Evolutionary conservation across 306 rosid species (phyloP).

Genomic region (Ammopiptanthus mongolicus): DNA sequence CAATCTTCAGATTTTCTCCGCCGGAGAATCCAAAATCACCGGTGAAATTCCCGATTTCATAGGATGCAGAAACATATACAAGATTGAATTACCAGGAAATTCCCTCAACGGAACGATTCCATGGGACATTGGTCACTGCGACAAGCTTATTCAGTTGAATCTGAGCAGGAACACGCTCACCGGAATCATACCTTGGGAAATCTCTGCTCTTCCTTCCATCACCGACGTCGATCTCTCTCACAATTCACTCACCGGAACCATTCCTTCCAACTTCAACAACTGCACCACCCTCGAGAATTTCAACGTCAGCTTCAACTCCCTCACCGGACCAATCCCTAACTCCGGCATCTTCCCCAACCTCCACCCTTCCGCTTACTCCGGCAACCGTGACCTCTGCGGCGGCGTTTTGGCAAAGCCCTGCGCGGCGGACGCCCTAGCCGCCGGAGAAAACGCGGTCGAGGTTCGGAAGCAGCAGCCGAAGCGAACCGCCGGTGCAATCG

Average conservation of each 20-base stretch:
- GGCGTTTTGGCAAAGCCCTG: constrained; percentile 54
- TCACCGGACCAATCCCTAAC: constrained; percentile 78
- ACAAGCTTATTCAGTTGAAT: constrained; percentile 51
- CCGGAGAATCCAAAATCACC: constrained; percentile 42
- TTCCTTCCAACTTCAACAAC: constrained; percentile 78
- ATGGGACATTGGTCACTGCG: constrained; percentile 85
- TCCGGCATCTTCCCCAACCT: constrained; percentile 58
- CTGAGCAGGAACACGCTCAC: constrained; percentile 64
- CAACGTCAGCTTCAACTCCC: constrained; percentile 66
- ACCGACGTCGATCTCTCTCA: constrained; percentile 80
- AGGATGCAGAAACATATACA: constrained; percentile 55
- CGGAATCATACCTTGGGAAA: constrained; percentile 93
- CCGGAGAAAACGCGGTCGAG: constrained; percentile 29
- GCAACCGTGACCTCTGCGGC: constrained; percentile 82
- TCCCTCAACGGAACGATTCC: constrained; percentile 57
- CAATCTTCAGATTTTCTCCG: constrained; percentile 66
- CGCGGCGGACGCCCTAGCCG: constrained; percentile 28
- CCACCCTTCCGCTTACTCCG: constrained; percentile 73
- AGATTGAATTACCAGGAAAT: constrained; percentile 65
- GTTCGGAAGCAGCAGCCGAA: constrained; percentile 47
- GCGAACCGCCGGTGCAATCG: constrained; percentile 72
- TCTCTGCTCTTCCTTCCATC: constrained; percentile 68
- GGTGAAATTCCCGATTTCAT: constrained; percentile 76
- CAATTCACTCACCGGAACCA: constrained; percentile 74
- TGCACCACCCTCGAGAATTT: constrained; percentile 66